Evolutionary conservation across 768 basidiomycete genomes (phyloP), one percentile per base, ranked within the genome.

Genomic region (Phaffia tasmanica): DNA sequence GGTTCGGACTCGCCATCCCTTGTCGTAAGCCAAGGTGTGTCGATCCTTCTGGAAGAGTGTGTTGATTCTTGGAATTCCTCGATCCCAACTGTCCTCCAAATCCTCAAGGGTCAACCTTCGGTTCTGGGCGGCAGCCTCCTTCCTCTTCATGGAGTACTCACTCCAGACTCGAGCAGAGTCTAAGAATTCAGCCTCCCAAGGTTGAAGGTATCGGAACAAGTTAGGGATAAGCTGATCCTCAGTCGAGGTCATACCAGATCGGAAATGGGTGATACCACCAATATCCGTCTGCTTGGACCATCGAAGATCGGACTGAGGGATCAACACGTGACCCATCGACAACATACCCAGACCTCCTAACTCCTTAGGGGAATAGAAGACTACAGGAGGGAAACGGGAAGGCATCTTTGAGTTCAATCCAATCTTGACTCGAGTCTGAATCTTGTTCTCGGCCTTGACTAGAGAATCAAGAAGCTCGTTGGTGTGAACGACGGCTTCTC

Each of bases 321-420:
- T 98, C 60, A 99, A 81, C 59, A 99, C 93, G 76, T 97, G 95
- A 16, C 94, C 94, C 95, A 99, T 99, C 2, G 92, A 97, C 73
- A 99, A 80, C 95, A 97, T 97, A 62, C 95, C 95, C 54, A 98
- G 84, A 76, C 94, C 95, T 75, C 94, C 95, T 42, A 98, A 79
- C 81, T 98, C 95, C 85, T 97, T 97, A 0, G 91, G 93, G 7
- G 90, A 93, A 75, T 95, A 63, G 69, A 71, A 70, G 15, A 70
- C 60, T 0, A 54, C 71, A 15, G 94, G 87, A 65, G 95, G 94
- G 83, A 98, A 97, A 82, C 92, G 87, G 4, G 92, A 95, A 27
- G 95, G 95, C 95, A 99, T 98, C 80, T 98, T 95, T 77, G 88
- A 89, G 81, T 97, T 95, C 72, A 95, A 75, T n/a, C 94, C 95